These are phyloP conservation scores for Aspergillus campestris DNA, from an alignment of 495 filamentous ascomycete genomes.

Conservation along the genomic window DNA sequence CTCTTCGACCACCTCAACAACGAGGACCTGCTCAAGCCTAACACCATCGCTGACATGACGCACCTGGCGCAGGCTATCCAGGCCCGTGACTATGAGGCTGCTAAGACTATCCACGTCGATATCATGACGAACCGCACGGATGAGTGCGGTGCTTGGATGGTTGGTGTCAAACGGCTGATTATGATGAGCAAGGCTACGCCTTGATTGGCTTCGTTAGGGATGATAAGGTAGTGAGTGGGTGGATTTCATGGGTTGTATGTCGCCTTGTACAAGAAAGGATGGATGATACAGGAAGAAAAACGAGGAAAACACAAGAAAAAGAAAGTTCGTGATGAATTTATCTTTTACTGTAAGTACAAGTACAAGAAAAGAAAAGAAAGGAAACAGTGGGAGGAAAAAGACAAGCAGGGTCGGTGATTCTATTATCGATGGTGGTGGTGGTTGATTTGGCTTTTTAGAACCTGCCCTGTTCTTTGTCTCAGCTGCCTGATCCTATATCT, in stretches of 20 bases:
- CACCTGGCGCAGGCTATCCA: slow-evolving; percentile 61
- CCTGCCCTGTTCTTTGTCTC: background rate
- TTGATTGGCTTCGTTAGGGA: slow-evolving; percentile 7
- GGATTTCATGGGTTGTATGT: no score
- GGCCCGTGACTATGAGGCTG: slow-evolving; percentile 65
- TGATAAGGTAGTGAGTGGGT: background rate
- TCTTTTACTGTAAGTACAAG: background rate
- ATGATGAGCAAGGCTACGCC: slow-evolving; percentile 81
- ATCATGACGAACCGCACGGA: slow-evolving; percentile 74
- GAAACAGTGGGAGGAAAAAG: slow-evolving; percentile 1
- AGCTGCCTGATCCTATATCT: background rate
- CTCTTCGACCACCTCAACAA: slow-evolving; percentile 97
- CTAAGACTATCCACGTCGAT: slow-evolving; percentile 66
- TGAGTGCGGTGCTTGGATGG: slow-evolving; percentile 94
- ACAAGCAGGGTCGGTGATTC: background rate
- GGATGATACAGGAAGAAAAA: background rate
- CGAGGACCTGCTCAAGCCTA: slow-evolving; percentile 73
- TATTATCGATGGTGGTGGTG: background rate
- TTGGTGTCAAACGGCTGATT: slow-evolving; percentile 86
- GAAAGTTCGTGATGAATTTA: slow-evolving; percentile 1
- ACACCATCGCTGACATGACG: slow-evolving; percentile 65
- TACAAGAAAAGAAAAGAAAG: background rate
- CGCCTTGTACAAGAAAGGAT: no score
- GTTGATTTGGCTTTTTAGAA: background rate
- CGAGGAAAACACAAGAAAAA: background rate